Evolutionary conservation across 163 green algal genomes (phyloP).

Genomic region (Scenedesmus sp.): DNA sequence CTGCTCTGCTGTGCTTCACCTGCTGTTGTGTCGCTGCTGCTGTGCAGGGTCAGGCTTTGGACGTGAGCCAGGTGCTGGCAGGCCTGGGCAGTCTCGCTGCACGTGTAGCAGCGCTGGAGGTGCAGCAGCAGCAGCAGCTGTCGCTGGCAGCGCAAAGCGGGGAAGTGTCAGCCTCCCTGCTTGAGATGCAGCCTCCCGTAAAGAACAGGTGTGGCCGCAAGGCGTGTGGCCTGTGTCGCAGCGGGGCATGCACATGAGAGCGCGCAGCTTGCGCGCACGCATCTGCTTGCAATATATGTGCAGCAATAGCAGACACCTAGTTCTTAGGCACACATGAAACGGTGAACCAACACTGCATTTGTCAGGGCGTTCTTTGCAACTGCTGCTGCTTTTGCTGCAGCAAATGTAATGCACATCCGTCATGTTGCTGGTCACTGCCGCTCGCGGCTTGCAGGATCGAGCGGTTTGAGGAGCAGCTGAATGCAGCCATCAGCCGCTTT

Average conservation of each 20-base stretch:
- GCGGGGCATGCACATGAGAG: too few species aligned
- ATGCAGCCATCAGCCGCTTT: constrained; percentile 49
- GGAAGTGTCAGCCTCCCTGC: background rate
- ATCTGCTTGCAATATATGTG: too few species aligned
- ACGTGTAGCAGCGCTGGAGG: constrained; percentile 1
- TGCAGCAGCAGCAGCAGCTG: constrained; percentile 36
- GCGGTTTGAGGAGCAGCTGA: constrained; percentile 52
- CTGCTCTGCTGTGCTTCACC: background rate
- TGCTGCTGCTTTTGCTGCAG: too few species aligned
- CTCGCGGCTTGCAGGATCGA: constrained; percentile 45
- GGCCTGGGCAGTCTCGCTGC: background rate
- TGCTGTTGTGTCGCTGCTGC: background rate
- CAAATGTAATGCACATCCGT: too few species aligned
- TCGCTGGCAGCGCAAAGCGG: background rate
- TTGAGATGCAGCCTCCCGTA: constrained; percentile 11
- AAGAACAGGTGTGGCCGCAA: background rate
- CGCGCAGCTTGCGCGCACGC: background rate
- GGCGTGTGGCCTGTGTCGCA: background rate
- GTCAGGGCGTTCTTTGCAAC: too few species aligned
- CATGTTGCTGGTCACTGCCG: too few species aligned
- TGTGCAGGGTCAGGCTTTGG: background rate
- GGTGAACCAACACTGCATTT: too few species aligned
- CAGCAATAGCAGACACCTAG: too few species aligned
- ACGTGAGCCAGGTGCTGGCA: background rate
- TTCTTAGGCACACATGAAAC: too few species aligned